Evolutionary conservation across 768 basidiomycete genomes (phyloP).

Genomic region (Boletus sp.): DNA sequence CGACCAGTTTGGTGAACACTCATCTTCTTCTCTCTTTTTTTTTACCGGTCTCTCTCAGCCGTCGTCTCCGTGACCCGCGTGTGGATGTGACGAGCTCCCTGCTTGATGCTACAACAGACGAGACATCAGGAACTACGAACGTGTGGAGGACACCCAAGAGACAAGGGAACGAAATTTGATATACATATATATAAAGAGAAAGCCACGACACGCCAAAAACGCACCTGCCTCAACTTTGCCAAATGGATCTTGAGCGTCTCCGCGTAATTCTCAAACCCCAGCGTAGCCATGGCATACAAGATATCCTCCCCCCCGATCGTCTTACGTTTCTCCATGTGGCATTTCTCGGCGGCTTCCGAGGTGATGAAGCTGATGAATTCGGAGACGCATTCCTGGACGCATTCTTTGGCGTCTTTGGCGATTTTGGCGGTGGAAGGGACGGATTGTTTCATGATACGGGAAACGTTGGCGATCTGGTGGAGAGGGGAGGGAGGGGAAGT

Average conservation of each 20-base stretch:
- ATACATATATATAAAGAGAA: too few species aligned
- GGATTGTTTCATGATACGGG: conserved; percentile 92
- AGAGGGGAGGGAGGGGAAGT: neutral
- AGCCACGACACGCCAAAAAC: neutral
- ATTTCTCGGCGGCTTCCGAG: conserved; percentile 93
- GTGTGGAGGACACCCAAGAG: neutral
- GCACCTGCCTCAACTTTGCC: conserved; percentile 81
- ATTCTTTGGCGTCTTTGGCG: conserved; percentile 97
- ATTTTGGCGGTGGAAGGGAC: conserved; percentile 92
- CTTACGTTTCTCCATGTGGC: conserved; percentile 92
- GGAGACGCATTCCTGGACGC: conserved; percentile 96
- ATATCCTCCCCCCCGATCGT: conserved; percentile 98
- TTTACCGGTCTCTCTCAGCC: conserved; percentile 1
- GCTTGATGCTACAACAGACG: conserved; percentile 24
- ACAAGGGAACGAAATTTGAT: too few species aligned
- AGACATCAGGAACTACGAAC: neutral
- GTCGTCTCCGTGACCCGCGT: conserved; percentile 24
- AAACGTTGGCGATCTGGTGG: conserved; percentile 89
- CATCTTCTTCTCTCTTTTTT: neutral
- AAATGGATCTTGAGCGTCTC: conserved; percentile 91
- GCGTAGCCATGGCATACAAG: conserved; percentile 84
- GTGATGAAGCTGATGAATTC: conserved; percentile 99
- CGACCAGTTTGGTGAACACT: neutral
- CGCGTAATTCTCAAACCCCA: conserved; percentile 94
- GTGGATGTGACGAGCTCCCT: conserved; percentile 25